Percentiles rank a stretch among this genome's conserved stretches.
Conservation (phyloP, 2,329 filamentous ascomycete genomes). For the Venturia effusa region DNA sequence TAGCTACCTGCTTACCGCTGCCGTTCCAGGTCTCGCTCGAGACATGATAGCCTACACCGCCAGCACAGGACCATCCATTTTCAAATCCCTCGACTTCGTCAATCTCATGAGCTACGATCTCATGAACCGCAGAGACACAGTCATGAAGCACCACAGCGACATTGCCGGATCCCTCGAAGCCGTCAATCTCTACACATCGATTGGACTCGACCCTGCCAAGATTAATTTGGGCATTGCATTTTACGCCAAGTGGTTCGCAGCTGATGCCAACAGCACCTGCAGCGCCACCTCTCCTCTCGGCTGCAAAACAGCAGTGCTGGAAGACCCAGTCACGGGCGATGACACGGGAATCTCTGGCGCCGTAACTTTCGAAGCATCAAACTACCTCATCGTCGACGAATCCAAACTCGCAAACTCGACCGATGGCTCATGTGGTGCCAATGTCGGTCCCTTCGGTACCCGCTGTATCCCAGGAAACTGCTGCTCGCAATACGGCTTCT, state of each 20-base stretch:
- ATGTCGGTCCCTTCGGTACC: conserved; percentile 21
- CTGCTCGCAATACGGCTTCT: conserved; percentile 22
- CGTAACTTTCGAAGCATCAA: conserved; percentile 36
- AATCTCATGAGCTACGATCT: conserved; percentile 66
- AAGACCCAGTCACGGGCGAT: conserved; percentile 47
- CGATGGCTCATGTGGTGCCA: conserved; percentile 19
- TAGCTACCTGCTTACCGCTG: conserved; percentile 52
- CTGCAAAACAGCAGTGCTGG: conserved; percentile 48
- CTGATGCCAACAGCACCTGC: conserved; percentile 35
- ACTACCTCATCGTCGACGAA: conserved; percentile 17
- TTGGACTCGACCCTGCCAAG: conserved; percentile 44
- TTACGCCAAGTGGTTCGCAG: conserved; percentile 58
- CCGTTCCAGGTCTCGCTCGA: conserved; percentile 49
- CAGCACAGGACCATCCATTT: conserved; percentile 47
- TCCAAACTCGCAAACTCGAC: conserved; percentile 16
- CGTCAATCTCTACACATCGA: conserved; percentile 47
- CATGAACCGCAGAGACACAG: conserved; percentile 56
- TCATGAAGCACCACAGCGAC: conserved; percentile 56
- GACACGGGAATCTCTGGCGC: conserved; percentile 48
- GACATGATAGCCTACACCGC: conserved; percentile 61
- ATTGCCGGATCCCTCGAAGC: conserved; percentile 43
- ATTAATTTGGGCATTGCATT: conserved; percentile 58
- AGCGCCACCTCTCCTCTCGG: conserved; percentile 41
- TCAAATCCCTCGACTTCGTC: conserved; percentile 51
- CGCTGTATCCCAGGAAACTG: conserved; percentile 21